phyloP scores from a whole-genome alignment of 1,284 basidiomycete genomes.

The Boletus sp. region DNA sequence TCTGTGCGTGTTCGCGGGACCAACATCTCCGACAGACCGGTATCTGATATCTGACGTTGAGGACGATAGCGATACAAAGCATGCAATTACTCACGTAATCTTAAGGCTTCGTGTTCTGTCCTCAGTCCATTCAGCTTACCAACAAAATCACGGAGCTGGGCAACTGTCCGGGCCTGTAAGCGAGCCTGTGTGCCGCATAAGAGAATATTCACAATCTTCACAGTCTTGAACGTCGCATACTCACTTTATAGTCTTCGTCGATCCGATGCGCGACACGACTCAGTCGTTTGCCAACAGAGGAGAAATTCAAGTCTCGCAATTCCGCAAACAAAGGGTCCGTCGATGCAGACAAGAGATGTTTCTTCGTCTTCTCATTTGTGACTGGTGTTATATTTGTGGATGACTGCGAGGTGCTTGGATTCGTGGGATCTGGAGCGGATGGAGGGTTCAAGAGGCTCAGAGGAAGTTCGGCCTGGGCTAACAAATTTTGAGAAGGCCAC shows the following conservation, averaged over 20 bases:
- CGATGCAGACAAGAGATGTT: constrained; percentile 73
- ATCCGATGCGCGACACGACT: constrained; percentile 81
- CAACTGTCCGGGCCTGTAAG: constrained; percentile 84
- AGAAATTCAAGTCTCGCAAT: constrained; percentile 90
- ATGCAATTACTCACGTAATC: constrained; percentile 65
- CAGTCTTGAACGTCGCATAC: constrained; percentile 3
- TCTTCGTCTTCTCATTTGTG: constrained; percentile 79
- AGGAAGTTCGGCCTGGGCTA: constrained; percentile 90
- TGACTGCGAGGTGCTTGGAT: constrained; percentile 38
- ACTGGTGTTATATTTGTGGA: constrained; percentile 47
- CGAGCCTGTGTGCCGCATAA: constrained; percentile 45
- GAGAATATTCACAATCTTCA: constrained; percentile 25
- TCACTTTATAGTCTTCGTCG: constrained; percentile 88
- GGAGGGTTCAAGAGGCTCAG: constrained; percentile 66
- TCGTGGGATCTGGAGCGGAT: constrained; percentile 38
- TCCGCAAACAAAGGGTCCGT: constrained; percentile 85
- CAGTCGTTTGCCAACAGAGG: constrained; percentile 82
- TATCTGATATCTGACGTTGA: constrained; percentile 56
- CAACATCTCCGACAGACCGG: constrained; percentile 88
- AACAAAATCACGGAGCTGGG: constrained; percentile 92
- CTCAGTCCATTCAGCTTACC: constrained; percentile 91
- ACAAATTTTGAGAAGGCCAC: constrained; percentile 6
- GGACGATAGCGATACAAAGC: constrained; percentile 5
- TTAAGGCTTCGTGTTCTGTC: constrained; percentile 83
- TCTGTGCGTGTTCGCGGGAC: constrained; percentile 84